Percentiles rank a stretch among this genome's conserved stretches.
These are phyloP conservation scores for Tolypocladium capitatum DNA, from an alignment of 2,329 filamentous ascomycete genomes.

Conservation along the genomic window DNA sequence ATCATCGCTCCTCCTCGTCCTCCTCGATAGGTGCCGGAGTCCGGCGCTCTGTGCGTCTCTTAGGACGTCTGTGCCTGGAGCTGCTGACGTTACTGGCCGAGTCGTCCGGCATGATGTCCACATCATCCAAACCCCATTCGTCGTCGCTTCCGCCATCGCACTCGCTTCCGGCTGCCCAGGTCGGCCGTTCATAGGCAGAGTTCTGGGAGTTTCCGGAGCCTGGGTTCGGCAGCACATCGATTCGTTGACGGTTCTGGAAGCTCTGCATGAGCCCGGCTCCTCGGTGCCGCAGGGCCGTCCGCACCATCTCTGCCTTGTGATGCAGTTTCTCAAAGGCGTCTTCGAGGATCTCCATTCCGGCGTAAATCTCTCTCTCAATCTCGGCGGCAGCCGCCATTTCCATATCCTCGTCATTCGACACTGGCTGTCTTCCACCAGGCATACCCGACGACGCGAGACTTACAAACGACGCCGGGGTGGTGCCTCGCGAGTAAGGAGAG, in stretches of 20 bases:
- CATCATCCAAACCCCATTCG: slow-evolving; percentile 44
- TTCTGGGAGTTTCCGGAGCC: slow-evolving; percentile 32
- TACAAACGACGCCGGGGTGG: slow-evolving; percentile 47
- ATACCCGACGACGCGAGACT: slow-evolving; percentile 37
- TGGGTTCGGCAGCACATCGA: slow-evolving; percentile 37
- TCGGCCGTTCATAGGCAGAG: slow-evolving; percentile 30
- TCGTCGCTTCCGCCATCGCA: slow-evolving; percentile 40
- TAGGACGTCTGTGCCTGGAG: slow-evolving; percentile 52
- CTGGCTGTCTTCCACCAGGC: slow-evolving; percentile 38
- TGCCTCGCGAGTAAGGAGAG: slow-evolving; percentile 37
- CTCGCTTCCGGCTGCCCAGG: slow-evolving; percentile 25
- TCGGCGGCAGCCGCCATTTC: slow-evolving; percentile 84
- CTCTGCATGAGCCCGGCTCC: slow-evolving; percentile 60
- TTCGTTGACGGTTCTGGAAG: slow-evolving; percentile 45
- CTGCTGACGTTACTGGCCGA: slow-evolving; percentile 70
- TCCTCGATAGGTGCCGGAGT: slow-evolving; percentile 64
- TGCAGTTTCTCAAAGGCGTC: slow-evolving; percentile 92
- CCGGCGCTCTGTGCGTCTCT: slow-evolving; percentile 53
- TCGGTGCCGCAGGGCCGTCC: slow-evolving; percentile 66
- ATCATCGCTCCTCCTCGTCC: slow-evolving; percentile 47
- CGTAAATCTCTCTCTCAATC: slow-evolving; percentile 84
- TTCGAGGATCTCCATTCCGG: slow-evolving; percentile 86
- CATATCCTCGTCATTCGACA: slow-evolving; percentile 86
- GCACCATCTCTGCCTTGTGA: slow-evolving; percentile 66
- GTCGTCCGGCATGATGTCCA: slow-evolving; percentile 61